Evolutionary conservation across 164 flowering plant species (phyloP).

Genomic region (Liquidambar formosana): DNA sequence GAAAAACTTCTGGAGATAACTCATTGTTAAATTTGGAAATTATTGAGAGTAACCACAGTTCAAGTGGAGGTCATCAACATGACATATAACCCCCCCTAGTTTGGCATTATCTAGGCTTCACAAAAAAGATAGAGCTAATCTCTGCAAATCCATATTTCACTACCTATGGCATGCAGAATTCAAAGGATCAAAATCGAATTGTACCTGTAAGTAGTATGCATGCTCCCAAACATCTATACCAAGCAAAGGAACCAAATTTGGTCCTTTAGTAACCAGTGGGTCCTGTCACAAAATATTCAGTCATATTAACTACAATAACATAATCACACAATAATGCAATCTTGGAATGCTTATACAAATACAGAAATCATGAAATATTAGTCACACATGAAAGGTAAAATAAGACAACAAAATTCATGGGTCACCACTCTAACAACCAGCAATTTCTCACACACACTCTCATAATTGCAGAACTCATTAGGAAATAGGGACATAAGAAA

Average conservation of each 20-base stretch:
- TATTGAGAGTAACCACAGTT: too few relatives aligned
- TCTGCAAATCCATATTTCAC: not conserved
- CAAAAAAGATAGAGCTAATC: not conserved
- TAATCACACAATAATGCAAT: not conserved
- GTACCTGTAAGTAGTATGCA: constrained; percentile 96
- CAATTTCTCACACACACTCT: too few relatives aligned
- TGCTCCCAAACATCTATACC: constrained; percentile 99
- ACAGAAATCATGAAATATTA: too few relatives aligned
- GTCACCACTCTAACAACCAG: too few relatives aligned
- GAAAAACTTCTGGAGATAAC: not conserved
- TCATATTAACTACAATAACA: not conserved
- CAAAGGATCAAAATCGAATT: not conserved
- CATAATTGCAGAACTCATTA: too few relatives aligned
- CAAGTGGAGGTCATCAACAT: too few relatives aligned
- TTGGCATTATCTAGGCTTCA: not conserved
- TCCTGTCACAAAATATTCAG: constrained; percentile 53
- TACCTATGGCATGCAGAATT: not conserved
- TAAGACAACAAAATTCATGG: too few relatives aligned
- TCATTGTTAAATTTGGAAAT: too few relatives aligned
- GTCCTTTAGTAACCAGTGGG: constrained; percentile 81
- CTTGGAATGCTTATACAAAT: not conserved
- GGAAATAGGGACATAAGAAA: too few relatives aligned
- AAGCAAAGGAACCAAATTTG: constrained; percentile 76
- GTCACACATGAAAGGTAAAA: too few relatives aligned
- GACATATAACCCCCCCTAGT: not conserved